Percentiles rank a stretch among this genome's conserved stretches.
Evolutionary conservation across 306 rosid genomes (phyloP).

Genomic region (Ceratonia siliqua): DNA sequence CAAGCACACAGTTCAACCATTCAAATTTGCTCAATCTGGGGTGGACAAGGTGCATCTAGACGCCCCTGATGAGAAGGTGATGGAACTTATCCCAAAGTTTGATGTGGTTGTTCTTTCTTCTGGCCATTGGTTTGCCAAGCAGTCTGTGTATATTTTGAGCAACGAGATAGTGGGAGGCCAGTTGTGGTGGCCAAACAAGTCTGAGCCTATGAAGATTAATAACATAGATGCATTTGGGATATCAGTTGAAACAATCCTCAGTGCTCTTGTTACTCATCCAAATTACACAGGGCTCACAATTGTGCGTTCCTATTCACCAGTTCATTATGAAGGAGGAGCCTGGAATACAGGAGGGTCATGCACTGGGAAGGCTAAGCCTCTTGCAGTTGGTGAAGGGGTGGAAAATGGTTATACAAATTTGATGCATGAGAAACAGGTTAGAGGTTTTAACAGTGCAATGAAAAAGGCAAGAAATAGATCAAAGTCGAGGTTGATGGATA

Average conservation of each 20-base stretch:
- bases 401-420: slow-evolving; percentile 57
- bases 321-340: slow-evolving; percentile 72
- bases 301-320: slow-evolving; percentile 72
- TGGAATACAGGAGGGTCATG: slow-evolving; percentile 87
- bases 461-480: slow-evolving; percentile 46
- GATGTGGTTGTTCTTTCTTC: slow-evolving; percentile 67
- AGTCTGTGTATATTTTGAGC: slow-evolving; percentile 59
- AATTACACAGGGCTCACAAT: slow-evolving; percentile 56
- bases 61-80: slow-evolving; percentile 60
- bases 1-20: slow-evolving; percentile 48
- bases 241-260: slow-evolving; percentile 63
- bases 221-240: slow-evolving; percentile 61
- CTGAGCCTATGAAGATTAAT: slow-evolving; percentile 54
- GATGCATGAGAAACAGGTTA: slow-evolving; percentile 65
- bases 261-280: slow-evolving; percentile 56
- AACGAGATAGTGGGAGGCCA: slow-evolving; percentile 72
- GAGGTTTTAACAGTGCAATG: slow-evolving; percentile 51
- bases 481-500: slow-evolving; percentile 62
- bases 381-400: slow-evolving; percentile 51
- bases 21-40: slow-evolving; percentile 56
- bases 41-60: slow-evolving; percentile 63
- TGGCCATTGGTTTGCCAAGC: slow-evolving; percentile 87
- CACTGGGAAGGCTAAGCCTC: slow-evolving; percentile 68
- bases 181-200: slow-evolving; percentile 73
- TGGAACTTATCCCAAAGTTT: slow-evolving; percentile 47